Base-by-base conservation (phyloP, 768 basidiomycete species). In the Boletus edulis region DNA sequence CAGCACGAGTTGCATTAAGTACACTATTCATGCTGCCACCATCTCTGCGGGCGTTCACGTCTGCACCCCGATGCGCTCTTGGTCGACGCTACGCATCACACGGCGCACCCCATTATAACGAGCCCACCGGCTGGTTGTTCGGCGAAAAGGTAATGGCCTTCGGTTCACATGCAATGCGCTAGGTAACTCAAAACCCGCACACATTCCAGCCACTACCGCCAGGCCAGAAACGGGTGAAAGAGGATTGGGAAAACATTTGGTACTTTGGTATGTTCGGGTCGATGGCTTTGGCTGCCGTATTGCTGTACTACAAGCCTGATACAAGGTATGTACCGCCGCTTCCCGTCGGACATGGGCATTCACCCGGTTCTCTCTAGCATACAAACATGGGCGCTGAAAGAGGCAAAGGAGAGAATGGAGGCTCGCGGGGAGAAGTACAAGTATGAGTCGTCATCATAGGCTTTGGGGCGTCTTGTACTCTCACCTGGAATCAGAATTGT, bases 221-320 rank as follows among this genome's bases (percentile, higher is more conserved):
- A 4, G 91, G 91, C 11, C 85, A 91, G 73, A 95, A 91, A 70
- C 81, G 94, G 65, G 83, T 87, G 67, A 88, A 87, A 69, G 91
- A 95, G 69, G 82, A 86, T 22, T 97, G 94, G 94, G 94, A 97
- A 76, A 85, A 80, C 60, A 78, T 91, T 39, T 97, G 92, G 89
- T 91, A 91, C 66, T 69, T 85, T 57, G 94, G 94, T 32, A 94
- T 97, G 90, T 94, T 90, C 66, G 94, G 94, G 34, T 77, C 84
- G 13, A 87, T 97, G 83, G 83, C 77, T 5, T 74, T 94, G 57
- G 89, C 86, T 31, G 72, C 81, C 11, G 81, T 94, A 32, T 75
- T 91, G 68, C 73, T 93, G 24, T 91, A 92, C 73, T 95, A 94
- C 77, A 95, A 95, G 73, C 94, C 94, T 3, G 91, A 96, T 67